Evolutionary conservation across 768 basidiomycete species (phyloP).

Genomic region (Phlebiopsis flavidoalba): DNA sequence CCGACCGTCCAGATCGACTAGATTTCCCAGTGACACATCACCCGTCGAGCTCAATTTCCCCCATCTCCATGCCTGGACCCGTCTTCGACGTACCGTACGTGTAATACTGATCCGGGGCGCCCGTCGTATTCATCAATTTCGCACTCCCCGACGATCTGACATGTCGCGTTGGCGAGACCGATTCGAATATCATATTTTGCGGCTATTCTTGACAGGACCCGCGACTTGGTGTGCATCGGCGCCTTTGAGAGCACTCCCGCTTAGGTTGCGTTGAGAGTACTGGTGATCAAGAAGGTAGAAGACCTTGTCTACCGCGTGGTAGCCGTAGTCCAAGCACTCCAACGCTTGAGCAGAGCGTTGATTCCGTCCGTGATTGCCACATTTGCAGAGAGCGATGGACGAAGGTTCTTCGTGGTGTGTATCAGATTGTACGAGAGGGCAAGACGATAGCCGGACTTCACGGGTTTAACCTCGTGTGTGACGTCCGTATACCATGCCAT

Average conservation of each 20-base stretch:
- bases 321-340: conserved; percentile 24
- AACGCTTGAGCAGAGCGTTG: conserved; percentile 31
- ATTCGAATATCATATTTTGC: conserved; percentile 30
- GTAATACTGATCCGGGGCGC: neutral
- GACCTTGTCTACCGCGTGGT: conserved; percentile 16
- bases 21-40: conserved; percentile 5
- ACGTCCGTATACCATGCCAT: conserved; percentile 53
- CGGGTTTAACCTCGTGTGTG: conserved; percentile 42
- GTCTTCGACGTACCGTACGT: neutral
- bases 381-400: conserved; percentile 27
- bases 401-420: conserved; percentile 25
- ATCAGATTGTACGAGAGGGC: conserved; percentile 48
- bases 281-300: conserved; percentile 31
- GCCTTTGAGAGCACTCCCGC: conserved; percentile 31
- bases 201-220: conserved; percentile 27
- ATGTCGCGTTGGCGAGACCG: conserved; percentile 33
- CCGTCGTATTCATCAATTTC: no score
- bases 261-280: conserved; percentile 27
- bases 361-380: conserved; percentile 19
- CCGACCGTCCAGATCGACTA: conserved; percentile 18
- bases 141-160: conserved; percentile 18
- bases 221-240: conserved; percentile 31
- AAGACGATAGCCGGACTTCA: conserved; percentile 46
- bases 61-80: conserved; percentile 12
- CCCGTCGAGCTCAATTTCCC: conserved; percentile 9